Percentiles rank a stretch among this genome's conserved stretches.
Conservation (phyloP, 2,329 filamentous ascomycete species). For the Cephalotrichum gorgonifer region DNA sequence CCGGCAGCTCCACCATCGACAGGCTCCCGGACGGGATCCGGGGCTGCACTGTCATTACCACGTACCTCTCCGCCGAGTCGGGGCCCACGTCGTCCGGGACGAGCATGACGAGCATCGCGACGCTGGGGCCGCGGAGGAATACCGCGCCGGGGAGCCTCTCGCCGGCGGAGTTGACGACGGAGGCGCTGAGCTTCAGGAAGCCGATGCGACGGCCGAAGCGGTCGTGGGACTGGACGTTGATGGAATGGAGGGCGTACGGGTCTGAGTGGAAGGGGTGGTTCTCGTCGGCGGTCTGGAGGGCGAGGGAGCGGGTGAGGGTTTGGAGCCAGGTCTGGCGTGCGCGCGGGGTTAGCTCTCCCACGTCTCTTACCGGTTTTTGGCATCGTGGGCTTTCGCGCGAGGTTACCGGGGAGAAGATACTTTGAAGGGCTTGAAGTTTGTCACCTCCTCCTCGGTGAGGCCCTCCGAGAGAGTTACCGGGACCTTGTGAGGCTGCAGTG, state of each 20-base stretch:
- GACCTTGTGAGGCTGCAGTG: slow-evolving; percentile 24
- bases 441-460: slow-evolving; percentile 32
- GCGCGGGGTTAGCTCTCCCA: too few species aligned
- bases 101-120: slow-evolving; percentile 49
- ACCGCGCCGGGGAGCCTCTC: slow-evolving; percentile 42
- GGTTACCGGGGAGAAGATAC: slow-evolving; percentile 16
- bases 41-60: slow-evolving; percentile 49
- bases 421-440: slow-evolving; percentile 38
- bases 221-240: slow-evolving; percentile 44
- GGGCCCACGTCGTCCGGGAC: slow-evolving; percentile 35
- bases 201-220: slow-evolving; percentile 39
- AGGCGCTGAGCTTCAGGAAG: slow-evolving; percentile 45
- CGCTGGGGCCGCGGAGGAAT: slow-evolving; percentile 49
- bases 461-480: slow-evolving; percentile 32
- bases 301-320: slow-evolving; percentile 34
- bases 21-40: slow-evolving; percentile 45
- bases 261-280: slow-evolving; percentile 41
- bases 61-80: slow-evolving; percentile 36
- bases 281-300: slow-evolving; percentile 26
- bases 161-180: slow-evolving; percentile 33
- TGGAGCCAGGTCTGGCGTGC: slow-evolving; percentile 39
- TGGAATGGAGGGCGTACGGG: slow-evolving; percentile 39
- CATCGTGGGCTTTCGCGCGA: background rate
- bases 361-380: too few species aligned
- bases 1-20: slow-evolving; percentile 44